Conservation (phyloP, 208 protist species). For the Crithidia bombi region DNA sequence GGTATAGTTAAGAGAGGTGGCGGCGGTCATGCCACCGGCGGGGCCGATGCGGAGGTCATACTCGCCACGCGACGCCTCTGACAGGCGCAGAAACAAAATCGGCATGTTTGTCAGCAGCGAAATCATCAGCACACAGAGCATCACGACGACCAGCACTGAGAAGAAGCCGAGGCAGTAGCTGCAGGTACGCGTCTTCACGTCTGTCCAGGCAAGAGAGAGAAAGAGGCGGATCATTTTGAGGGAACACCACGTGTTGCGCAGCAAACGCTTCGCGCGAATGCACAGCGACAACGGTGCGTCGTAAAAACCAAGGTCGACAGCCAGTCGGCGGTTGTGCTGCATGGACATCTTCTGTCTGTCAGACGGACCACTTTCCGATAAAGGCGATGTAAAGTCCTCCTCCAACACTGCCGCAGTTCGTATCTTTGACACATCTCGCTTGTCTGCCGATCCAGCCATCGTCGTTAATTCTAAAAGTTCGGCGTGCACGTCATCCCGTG, state of each 20-base stretch:
- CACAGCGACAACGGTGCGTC: slow-evolving; percentile 21
- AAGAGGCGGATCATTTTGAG: slow-evolving; percentile 44
- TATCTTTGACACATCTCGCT: neutral
- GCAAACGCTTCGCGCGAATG: slow-evolving; percentile 7
- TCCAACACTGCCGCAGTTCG: neutral
- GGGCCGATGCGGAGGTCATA: slow-evolving; percentile 54
- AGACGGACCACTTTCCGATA: neutral
- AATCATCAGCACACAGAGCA: slow-evolving; percentile 64
- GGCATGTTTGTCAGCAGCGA: slow-evolving; percentile 68
- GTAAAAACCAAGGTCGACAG: slow-evolving; percentile 34
- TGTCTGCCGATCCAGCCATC: neutral
- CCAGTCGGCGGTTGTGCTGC: slow-evolving; percentile 18
- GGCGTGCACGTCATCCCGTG: neutral
- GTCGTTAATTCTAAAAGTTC: neutral
- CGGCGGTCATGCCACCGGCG: slow-evolving; percentile 35
- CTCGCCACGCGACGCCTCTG: slow-evolving; percentile 45
- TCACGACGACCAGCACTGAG: slow-evolving; percentile 70
- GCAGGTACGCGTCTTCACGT: slow-evolving; percentile 50
- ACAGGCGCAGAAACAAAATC: slow-evolving; percentile 70
- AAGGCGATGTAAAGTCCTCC: neutral
- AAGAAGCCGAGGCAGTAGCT: slow-evolving; percentile 71
- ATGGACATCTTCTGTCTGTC: neutral
- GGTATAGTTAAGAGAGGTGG: slow-evolving; percentile 61
- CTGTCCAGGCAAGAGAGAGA: slow-evolving; percentile 39
- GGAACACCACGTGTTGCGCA: slow-evolving; percentile 32